Evolutionary conservation across 306 rosid species (phyloP).

Genomic region (Mimosa pudica): DNA sequence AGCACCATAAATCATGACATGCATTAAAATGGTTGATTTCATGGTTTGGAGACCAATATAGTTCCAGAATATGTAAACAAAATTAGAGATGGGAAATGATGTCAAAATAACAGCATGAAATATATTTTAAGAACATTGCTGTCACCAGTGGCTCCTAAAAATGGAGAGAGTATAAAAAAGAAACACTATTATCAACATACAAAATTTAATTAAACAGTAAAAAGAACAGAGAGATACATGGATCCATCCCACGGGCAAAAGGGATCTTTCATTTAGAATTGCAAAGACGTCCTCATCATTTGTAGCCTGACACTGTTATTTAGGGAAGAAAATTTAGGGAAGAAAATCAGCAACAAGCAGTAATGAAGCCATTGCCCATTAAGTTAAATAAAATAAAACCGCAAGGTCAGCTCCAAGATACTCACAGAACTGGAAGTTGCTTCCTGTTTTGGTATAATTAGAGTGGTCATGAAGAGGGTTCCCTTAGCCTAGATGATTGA

Average conservation of each 20-base stretch:
- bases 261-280: slow-evolving; percentile 71
- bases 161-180: background rate
- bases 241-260: slow-evolving; percentile 86
- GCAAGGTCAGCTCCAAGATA: slow-evolving; percentile 21
- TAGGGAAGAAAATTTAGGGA: slow-evolving; percentile 30
- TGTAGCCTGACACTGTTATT: slow-evolving; percentile 75
- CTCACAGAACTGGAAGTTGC: slow-evolving; percentile 82
- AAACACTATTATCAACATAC: background rate
- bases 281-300: slow-evolving; percentile 77
- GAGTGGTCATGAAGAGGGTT: slow-evolving; percentile 72
- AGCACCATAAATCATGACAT: background rate
- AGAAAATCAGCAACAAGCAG: slow-evolving; percentile 43
- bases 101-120: background rate
- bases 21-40: slow-evolving; percentile 3
- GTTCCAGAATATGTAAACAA: background rate
- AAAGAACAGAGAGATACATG: slow-evolving; percentile 57
- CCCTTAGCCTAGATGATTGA: slow-evolving; percentile 56
- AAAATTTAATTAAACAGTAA: slow-evolving; percentile 1
- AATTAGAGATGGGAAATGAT: background rate
- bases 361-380: slow-evolving; percentile 26
- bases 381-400: slow-evolving; percentile 11
- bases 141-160: background rate
- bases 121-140: background rate
- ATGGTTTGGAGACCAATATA: background rate
- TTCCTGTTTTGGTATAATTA: slow-evolving; percentile 90